Conservation (phyloP, 371 early-diverging fungal species). For the Mortierella sp. region DNA sequence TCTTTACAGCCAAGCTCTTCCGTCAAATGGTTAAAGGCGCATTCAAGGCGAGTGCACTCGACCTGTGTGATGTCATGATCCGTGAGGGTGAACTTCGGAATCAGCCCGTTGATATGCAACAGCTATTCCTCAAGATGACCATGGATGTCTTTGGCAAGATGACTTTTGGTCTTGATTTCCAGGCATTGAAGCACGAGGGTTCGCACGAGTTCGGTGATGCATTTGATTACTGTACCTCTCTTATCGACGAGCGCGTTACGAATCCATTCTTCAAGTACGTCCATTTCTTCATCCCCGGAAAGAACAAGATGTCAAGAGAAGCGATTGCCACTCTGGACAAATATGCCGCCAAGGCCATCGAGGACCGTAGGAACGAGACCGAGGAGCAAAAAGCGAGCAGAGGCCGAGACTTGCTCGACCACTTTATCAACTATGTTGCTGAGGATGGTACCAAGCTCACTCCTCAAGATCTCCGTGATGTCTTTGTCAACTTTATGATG, state of each 20-base stretch:
- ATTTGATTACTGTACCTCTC: background rate
- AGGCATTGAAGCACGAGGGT: slow-evolving; percentile 1
- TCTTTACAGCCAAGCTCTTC: background rate
- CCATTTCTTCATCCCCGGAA: slow-evolving; percentile 30
- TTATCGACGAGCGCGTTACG: background rate
- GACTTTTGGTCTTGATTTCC: slow-evolving; percentile 10
- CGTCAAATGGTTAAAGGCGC: slow-evolving; percentile 1
- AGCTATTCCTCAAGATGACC: background rate
- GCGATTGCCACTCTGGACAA: slow-evolving; percentile 11
- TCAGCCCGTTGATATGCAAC: background rate
- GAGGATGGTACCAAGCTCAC: slow-evolving; percentile 1
- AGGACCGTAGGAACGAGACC: background rate
- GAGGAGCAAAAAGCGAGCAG: background rate
- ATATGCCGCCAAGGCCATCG: background rate
- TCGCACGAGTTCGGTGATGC: slow-evolving; percentile 3
- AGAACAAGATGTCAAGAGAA: background rate
- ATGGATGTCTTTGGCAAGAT: slow-evolving; percentile 5
- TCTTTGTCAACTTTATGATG: slow-evolving; percentile 11
- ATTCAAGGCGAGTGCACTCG: background rate
- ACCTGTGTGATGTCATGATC: background rate
- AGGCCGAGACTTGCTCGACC: slow-evolving; percentile 6
- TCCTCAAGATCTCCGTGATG: background rate
- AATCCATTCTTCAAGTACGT: slow-evolving; percentile 9
- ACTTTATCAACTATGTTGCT: slow-evolving; percentile 1
- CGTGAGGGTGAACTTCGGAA: background rate